Evolutionary conservation across 768 basidiomycete species (phyloP), one percentile per base, ranked within the genome.

Genomic region (Paxillus rubicundulus): DNA sequence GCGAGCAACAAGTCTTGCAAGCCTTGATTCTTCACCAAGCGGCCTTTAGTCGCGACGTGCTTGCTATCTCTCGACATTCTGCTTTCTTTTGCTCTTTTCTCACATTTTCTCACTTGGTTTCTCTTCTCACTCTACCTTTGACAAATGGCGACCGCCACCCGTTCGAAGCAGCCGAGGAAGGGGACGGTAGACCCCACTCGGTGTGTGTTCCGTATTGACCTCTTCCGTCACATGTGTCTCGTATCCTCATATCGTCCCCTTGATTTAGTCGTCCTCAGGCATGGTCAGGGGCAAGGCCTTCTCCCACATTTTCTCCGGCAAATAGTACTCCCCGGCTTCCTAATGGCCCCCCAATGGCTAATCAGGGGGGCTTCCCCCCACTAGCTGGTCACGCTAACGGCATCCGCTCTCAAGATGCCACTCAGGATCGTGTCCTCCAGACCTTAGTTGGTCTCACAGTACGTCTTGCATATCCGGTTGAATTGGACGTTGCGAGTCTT

Each of bases 391-490:
- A 79, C 61, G 51, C 77, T 24, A 84, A 82, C 60, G 82, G 80
- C 56, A 60, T 64, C 50, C 68, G 73, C 52, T 67, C 76, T 50
- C 63, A 74, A 55, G 81, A 82, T 61, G 62, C 66, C 39, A 66
- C 77, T 4, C 81, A 80, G 64, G 82, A 84, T 71, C 80, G 82
- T 53, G 68, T 82, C 48, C 77, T 90, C 46, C 82, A 84, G 65
- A 72, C 81, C 53, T 77, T 90, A 24, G 72, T 83, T 44, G 88
- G 87, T 47, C 73, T 90, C 42, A 89, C 84, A 30, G 88, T 89
- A 57, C 65, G 87, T 79, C 43, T 54, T 52, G 44, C 48, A 51
- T 53, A 24, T 52, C 47, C 33, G 48, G 55, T 56, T 55, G 13
- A 34, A 10, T 52, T 30, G 13, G 39, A n/a, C 47, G 32, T 50